Percentiles rank a stretch among this genome's conserved stretches.
phyloP scores from a whole-genome alignment of 2,329 filamentous ascomycete genomes.

The Chrysosporium queenslandicum region DNA sequence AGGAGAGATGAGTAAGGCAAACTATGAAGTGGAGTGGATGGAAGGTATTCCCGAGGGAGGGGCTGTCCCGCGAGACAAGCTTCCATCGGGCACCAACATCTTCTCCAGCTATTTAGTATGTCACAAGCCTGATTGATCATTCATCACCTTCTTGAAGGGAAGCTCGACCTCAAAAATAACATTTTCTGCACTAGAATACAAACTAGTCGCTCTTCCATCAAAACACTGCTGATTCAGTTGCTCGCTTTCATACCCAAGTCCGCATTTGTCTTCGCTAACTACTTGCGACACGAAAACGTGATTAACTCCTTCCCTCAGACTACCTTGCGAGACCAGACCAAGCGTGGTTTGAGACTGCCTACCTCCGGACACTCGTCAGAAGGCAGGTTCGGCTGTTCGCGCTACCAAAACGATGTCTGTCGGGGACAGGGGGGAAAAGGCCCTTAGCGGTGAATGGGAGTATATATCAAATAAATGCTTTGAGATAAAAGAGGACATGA shows the following conservation, averaged over 20 bases:
- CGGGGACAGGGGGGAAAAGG: neutral
- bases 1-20: no score
- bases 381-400: constrained; percentile 1
- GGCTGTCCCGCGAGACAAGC: no score
- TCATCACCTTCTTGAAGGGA: no score
- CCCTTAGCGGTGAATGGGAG: constrained; percentile 7
- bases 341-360: neutral
- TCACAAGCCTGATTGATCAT: no score
- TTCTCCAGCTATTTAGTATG: neutral
- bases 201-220: no score
- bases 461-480: constrained; percentile 7
- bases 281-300: no score
- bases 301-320: neutral
- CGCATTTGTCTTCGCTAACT: no score
- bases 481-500: constrained; percentile 9
- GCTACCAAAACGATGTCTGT: neutral
- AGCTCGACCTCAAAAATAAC: no score
- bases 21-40: neutral
- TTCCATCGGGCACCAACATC: constrained; percentile 1
- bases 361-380: neutral
- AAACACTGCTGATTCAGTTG: no score
- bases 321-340: neutral
- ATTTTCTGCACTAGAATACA: no score
- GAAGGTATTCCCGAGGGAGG: neutral
- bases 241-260: no score